These are phyloP conservation scores for Leishmania martiniquensis DNA, from an alignment of 208 protist species.

Conservation along the genomic window DNA sequence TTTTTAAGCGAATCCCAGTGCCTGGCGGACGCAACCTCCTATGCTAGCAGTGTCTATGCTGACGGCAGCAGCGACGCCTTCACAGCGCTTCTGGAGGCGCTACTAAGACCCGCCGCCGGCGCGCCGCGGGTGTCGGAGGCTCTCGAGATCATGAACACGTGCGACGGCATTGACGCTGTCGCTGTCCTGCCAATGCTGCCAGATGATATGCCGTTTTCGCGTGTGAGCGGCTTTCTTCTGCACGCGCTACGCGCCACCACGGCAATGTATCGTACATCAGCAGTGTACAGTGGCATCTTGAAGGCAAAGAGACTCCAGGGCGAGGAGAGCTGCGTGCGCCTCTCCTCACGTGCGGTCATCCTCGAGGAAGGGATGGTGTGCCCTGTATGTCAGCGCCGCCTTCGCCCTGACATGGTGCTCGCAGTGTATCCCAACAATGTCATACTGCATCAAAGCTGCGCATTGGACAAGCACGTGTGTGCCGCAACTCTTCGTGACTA, in stretches of 20 bases:
- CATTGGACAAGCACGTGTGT: constrained; percentile 55
- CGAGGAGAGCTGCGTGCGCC: constrained; percentile 29
- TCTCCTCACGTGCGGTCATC: constrained; percentile 27
- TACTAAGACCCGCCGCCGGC: constrained; percentile 24
- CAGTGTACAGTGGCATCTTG: constrained; percentile 42
- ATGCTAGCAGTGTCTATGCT: constrained; percentile 41
- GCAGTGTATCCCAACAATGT: constrained; percentile 66
- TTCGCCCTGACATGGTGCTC: constrained; percentile 66
- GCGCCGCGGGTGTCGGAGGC: constrained; percentile 37
- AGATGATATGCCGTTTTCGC: constrained; percentile 43
- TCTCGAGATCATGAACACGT: constrained; percentile 47
- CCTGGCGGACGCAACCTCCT: constrained; percentile 50
- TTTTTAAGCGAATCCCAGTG: constrained; percentile 50
- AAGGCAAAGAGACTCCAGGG: constrained; percentile 24
- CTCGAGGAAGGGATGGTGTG: constrained; percentile 44
- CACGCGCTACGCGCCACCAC: constrained; percentile 43
- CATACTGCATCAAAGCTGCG: constrained; percentile 71
- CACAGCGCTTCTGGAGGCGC: constrained; percentile 42
- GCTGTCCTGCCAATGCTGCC: constrained; percentile 69
- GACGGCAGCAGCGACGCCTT: constrained; percentile 45
- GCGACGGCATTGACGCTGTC: constrained; percentile 44
- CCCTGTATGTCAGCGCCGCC: constrained; percentile 56
- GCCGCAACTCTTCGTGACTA: constrained; percentile 40
- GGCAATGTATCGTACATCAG: constrained; percentile 33
- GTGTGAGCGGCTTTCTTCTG: constrained; percentile 53